Evolutionary conservation across 306 rosid genomes (phyloP).

Genomic region (Gillenia trifoliata): DNA sequence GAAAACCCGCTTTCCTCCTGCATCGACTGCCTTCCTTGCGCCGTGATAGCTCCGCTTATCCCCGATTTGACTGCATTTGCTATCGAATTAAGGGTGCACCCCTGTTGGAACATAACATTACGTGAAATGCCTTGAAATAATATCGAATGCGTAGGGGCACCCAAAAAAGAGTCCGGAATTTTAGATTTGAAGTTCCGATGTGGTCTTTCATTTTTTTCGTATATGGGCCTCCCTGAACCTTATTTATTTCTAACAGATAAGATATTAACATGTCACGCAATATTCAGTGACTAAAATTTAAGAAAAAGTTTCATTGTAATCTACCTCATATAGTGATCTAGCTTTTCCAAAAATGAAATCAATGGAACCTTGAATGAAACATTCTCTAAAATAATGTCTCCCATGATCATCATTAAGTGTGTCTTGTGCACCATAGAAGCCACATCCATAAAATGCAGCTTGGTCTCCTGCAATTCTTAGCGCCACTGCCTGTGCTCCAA

Average conservation of each 20-base stretch:
- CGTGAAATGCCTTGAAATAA: not conserved
- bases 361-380: conserved; percentile 82
- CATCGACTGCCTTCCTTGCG: conserved; percentile 54
- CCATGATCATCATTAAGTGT: conserved; percentile 71
- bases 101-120: conserved; percentile 23
- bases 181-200: too few species aligned
- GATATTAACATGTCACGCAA: too few species aligned
- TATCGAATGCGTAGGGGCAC: too few species aligned
- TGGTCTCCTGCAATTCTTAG: conserved; percentile 58
- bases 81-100: conserved; percentile 51
- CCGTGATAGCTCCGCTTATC: conserved; percentile 67
- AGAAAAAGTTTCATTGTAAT: not conserved
- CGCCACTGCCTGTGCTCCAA: conserved; percentile 83
- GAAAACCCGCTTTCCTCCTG: conserved; percentile 62
- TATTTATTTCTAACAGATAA: too few species aligned
- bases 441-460: conserved; percentile 72
- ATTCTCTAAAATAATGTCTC: conserved; percentile 66
- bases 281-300: too few species aligned
- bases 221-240: too few species aligned
- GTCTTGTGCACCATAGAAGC: conserved; percentile 90
- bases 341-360: conserved; percentile 87
- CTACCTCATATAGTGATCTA: conserved; percentile 72
- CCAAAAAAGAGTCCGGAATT: too few species aligned
- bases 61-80: conserved; percentile 37
- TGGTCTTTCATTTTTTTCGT: too few species aligned